Conservation (phyloP, 352 stramenopile species). For the Nothophytophthora sp. region DNA sequence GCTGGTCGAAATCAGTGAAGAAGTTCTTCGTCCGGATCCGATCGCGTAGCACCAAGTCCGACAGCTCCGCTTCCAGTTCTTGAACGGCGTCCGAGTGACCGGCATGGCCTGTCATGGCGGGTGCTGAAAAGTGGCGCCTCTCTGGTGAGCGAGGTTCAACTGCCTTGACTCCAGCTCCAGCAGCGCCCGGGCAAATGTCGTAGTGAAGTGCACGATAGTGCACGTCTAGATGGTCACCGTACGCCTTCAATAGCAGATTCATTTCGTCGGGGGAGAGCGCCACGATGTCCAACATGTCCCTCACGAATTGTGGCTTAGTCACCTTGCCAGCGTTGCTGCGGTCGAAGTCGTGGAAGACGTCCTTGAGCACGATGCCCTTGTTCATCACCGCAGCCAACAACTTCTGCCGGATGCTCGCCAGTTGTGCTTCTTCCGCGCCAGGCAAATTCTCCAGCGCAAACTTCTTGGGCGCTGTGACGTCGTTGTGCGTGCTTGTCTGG, state of each 20-base stretch:
- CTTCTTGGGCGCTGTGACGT: conserved; percentile 31
- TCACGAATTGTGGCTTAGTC: conserved; percentile 76
- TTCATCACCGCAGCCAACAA: conserved; percentile 63
- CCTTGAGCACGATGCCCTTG: conserved; percentile 86
- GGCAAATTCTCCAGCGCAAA: conserved; percentile 33
- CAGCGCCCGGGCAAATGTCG: conserved; percentile 58
- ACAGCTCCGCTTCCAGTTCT: conserved; percentile 60
- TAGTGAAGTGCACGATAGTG: conserved; percentile 77
- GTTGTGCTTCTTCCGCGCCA: conserved; percentile 28
- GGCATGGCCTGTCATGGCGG: conserved; percentile 9
- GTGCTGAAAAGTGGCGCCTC: conserved; percentile 46
- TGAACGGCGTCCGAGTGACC: conserved; percentile 29
- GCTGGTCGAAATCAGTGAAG: conserved; percentile 81
- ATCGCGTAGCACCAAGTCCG: conserved; percentile 60
- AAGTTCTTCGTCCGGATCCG: conserved; percentile 86
- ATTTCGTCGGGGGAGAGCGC: conserved; percentile 54
- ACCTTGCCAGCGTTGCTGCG: conserved; percentile 84
- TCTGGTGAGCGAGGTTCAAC: conserved; percentile 50
- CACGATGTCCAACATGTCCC: conserved; percentile 70
- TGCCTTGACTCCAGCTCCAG: conserved; percentile 21
- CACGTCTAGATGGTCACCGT: conserved; percentile 73
- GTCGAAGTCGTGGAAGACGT: conserved; percentile 88
- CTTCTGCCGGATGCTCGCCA: conserved; percentile 54
- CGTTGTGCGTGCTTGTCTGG: conserved; percentile 29
- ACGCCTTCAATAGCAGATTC: conserved; percentile 63